Percentiles rank a stretch among this genome's conserved stretches.
Conservation (phyloP, 2,329 filamentous ascomycete species). For the Colletotrichum agaves region DNA sequence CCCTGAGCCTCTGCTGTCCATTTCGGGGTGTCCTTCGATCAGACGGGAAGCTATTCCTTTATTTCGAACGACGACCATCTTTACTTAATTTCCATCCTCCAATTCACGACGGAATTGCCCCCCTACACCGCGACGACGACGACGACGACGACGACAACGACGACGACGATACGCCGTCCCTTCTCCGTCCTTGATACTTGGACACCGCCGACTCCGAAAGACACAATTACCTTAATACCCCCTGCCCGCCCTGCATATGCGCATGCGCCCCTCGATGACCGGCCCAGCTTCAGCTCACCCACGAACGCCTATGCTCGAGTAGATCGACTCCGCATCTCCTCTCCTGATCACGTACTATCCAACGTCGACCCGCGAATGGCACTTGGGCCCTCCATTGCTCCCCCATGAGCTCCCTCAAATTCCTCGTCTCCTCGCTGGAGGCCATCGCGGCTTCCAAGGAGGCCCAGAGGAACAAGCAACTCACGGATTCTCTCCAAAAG, state of each 20-base stretch:
- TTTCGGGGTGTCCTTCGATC: conserved; percentile 23
- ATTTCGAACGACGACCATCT: conserved; percentile 25
- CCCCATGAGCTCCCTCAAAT: conserved; percentile 92
- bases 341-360: conserved; percentile 9
- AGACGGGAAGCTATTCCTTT: conserved; percentile 23
- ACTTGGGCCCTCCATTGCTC: conserved; percentile 56
- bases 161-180: background rate
- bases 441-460: conserved; percentile 92
- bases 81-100: background rate
- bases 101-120: background rate
- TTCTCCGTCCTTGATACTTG: background rate
- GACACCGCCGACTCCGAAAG: conserved; percentile 1
- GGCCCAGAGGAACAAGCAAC: conserved; percentile 84
- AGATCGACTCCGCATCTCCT: background rate
- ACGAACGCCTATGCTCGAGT: conserved; percentile 5
- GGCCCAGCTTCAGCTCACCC: conserved; percentile 31
- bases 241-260: conserved; percentile 33
- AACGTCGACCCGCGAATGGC: conserved; percentile 53
- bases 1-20: conserved; percentile 28
- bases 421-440: conserved; percentile 93
- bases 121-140: background rate
- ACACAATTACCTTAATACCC: conserved; percentile 18
- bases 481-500: conserved; percentile 82
- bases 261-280: conserved; percentile 35
- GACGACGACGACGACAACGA: background rate